Conservation (phyloP, 2,329 filamentous ascomycete genomes). For the Periconia digitata region DNA sequence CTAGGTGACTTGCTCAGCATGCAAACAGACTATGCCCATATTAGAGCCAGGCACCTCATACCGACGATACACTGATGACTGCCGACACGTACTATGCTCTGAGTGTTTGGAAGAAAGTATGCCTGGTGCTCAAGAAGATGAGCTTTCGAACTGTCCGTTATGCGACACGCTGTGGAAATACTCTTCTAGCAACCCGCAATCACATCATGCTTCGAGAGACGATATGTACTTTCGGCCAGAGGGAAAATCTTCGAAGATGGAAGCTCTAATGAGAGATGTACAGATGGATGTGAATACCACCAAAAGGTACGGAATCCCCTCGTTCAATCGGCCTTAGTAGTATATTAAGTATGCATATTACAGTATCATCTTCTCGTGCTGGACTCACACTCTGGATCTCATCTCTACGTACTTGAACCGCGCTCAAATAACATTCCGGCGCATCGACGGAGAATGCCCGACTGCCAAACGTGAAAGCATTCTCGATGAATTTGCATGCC, state of each 20-base stretch:
- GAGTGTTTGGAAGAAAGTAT: conserved; percentile 36
- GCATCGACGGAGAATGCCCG: conserved; percentile 51
- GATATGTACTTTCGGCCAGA: conserved; percentile 32
- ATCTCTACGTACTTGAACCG: conserved; percentile 16
- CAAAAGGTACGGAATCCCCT: conserved; percentile 25
- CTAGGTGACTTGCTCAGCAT: conserved; percentile 32
- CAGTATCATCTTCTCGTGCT: conserved; percentile 37
- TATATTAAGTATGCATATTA: not conserved
- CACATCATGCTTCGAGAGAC: conserved; percentile 11
- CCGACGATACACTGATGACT: conserved; percentile 23
- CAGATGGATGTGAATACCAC: conserved; percentile 22
- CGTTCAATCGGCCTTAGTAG: too few species aligned
- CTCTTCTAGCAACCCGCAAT: not conserved
- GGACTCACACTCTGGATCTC: conserved; percentile 32
- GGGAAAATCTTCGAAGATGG: conserved; percentile 40
- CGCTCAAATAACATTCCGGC: conserved; percentile 25
- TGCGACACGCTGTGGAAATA: conserved; percentile 20
- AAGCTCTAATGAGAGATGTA: conserved; percentile 36
- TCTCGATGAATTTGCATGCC: conserved; percentile 43
- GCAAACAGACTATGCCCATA: conserved; percentile 28
- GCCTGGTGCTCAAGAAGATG: conserved; percentile 6
- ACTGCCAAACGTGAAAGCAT: conserved; percentile 41
- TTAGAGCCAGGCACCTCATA: conserved; percentile 22
- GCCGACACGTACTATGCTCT: conserved; percentile 36
- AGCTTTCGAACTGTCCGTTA: conserved; percentile 20